Percentiles rank a stretch among this genome's conserved stretches.
Evolutionary conservation across 306 rosid species (phyloP).

Genomic region (Acacia confusa): DNA sequence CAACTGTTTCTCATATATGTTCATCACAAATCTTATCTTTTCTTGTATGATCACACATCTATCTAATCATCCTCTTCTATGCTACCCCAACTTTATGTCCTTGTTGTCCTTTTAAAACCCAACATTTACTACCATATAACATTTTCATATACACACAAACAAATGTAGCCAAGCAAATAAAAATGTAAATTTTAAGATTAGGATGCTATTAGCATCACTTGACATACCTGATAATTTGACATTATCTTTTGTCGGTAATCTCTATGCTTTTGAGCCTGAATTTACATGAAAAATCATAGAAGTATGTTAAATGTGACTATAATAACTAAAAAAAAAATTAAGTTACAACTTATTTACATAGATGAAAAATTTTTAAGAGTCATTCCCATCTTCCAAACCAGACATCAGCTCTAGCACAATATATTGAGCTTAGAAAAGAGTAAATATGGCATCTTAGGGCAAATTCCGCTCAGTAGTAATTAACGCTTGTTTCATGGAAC

Average conservation of each 20-base stretch:
- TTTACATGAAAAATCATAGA: slow-evolving; percentile 30
- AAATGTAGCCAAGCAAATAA: slow-evolving; percentile 14
- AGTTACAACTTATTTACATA: not conserved
- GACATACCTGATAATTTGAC: slow-evolving; percentile 70
- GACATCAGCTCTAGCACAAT: not conserved
- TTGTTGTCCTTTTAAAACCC: not conserved
- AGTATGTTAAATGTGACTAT: not conserved
- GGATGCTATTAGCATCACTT: slow-evolving; percentile 1
- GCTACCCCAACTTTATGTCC: not conserved
- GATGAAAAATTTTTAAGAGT: slow-evolving; percentile 9
- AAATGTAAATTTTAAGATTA: slow-evolving; percentile 3
- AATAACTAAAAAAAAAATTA: not conserved
- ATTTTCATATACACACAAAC: slow-evolving; percentile 5
- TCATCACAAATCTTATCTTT: not conserved
- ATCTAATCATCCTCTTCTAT: not conserved
- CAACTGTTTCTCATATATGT: too few species aligned
- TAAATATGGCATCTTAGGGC: not conserved
- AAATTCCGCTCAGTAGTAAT: not conserved
- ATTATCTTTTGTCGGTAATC: slow-evolving; percentile 82
- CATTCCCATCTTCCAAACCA: slow-evolving; percentile 17
- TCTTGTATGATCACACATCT: not conserved
- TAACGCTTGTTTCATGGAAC: not conserved
- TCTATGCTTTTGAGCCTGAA: slow-evolving; percentile 74
- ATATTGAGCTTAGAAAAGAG: not conserved
- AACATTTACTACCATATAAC: not conserved